phyloP scores from a whole-genome alignment of 106 monocot species.

The Dactylorhiza incarnata region DNA sequence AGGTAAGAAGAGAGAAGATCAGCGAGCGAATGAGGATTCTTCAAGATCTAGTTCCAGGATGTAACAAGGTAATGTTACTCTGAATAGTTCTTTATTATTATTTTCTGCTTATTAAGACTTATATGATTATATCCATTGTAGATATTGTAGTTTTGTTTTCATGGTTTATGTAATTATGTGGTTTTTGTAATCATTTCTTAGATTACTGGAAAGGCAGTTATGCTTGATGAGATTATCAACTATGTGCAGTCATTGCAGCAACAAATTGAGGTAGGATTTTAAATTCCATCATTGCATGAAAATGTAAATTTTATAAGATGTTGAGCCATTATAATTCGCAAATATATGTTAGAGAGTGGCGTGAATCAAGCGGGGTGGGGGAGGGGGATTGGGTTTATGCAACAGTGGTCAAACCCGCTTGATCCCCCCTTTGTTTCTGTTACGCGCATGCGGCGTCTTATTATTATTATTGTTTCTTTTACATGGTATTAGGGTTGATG shows the following conservation, averaged over 20 bases:
- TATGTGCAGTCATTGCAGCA: constrained; percentile 36
- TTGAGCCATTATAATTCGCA: not conserved
- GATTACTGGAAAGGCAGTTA: constrained; percentile 70
- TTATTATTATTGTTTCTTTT: no score
- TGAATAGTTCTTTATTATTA: not conserved
- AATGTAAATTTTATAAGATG: not conserved
- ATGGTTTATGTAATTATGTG: not conserved
- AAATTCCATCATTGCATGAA: not conserved
- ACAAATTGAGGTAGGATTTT: constrained; percentile 24
- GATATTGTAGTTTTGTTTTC: not conserved
- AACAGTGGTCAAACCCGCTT: no score
- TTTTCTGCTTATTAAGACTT: not conserved
- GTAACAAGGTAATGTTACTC: constrained; percentile 52
- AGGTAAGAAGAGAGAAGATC: constrained; percentile 90
- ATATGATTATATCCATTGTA: not conserved
- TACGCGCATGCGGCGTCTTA: no score
- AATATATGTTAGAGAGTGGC: no score
- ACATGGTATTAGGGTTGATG: no score
- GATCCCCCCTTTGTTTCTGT: no score
- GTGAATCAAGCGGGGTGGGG: no score
- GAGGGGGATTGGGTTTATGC: no score
- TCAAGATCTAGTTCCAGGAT: constrained; percentile 93
- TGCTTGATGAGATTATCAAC: constrained; percentile 36
- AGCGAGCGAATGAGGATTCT: constrained; percentile 89
- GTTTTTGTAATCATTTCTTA: constrained; percentile 13